Percentiles rank a stretch among this genome's conserved stretches.
Conservation (phyloP, 2,329 filamentous ascomycete genomes). For the Exophiala oligosperma region DNA sequence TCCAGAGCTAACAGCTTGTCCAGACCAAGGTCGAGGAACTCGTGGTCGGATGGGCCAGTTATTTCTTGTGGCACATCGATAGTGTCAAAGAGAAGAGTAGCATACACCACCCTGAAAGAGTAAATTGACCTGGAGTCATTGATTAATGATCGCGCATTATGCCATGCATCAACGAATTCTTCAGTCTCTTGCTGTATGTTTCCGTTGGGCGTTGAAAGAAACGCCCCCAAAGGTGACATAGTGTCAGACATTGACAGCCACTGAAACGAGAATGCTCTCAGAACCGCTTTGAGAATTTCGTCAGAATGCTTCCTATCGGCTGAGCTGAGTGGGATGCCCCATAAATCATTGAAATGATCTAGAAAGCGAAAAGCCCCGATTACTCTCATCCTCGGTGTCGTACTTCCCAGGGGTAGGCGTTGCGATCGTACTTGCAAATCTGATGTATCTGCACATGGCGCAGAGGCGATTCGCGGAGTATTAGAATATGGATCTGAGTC, state of each 20-base stretch:
- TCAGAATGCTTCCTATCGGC: conserved; percentile 24
- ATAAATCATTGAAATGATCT: conserved; percentile 30
- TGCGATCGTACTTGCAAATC: background rate
- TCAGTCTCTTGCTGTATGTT: background rate
- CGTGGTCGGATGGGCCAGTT: background rate
- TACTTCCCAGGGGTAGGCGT: background rate
- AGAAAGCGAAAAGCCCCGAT: conserved; percentile 28
- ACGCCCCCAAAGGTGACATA: no score
- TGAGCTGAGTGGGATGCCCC: conserved; percentile 23
- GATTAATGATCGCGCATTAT: conserved; percentile 18
- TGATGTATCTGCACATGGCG: background rate
- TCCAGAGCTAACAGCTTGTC: background rate
- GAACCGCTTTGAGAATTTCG: conserved; percentile 23
- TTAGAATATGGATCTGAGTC: no score
- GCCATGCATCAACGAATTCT: conserved; percentile 1
- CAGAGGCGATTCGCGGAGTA: no score
- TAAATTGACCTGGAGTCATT: conserved; percentile 9
- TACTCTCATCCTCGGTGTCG: conserved; percentile 19
- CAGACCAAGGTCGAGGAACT: background rate
- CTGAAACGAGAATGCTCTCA: background rate
- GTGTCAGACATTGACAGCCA: background rate
- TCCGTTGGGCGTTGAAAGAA: background rate
- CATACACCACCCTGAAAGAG: conserved; percentile 29
- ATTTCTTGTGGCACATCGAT: conserved; percentile 23
- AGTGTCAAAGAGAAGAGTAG: conserved; percentile 29